Evolutionary conservation across 768 basidiomycete species (phyloP), one percentile per base, ranked within the genome.

Genomic region (Coprinopsis marcescibilis): DNA sequence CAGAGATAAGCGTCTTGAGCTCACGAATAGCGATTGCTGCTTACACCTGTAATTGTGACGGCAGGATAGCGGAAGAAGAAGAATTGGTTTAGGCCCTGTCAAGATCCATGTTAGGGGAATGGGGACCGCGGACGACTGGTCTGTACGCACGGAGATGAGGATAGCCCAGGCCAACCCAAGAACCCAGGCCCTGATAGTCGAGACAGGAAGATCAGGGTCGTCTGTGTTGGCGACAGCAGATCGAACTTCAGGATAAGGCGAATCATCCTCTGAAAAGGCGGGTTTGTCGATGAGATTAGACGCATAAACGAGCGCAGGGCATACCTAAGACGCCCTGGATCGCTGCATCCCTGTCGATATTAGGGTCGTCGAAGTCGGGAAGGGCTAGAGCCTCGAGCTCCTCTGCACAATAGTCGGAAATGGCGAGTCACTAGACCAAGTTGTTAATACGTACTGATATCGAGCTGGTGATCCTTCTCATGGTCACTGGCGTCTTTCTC

Each of bases 51-150:
- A 50, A 90, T 72, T 3, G 67, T 71, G 29, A 89, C 81, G 5
- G 77, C 72, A 3, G 87, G 86, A 57, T 78, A 84, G 13, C 83
- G 81, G 65, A 87, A 85, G 71, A 77, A 83, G 65, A 86, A 83
- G 50, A 35, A 30, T 7, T 34, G 21, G 24, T 35, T 15, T 15
- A 29, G 13, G 3, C 47, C 47, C 47, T 49, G 24, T 19, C 15
- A 33, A 50, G 26, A 43, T 4, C 10, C 36, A 27, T 46, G 23
- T 36, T 8, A 36, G 35, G 13, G 35, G n/a, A 32, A 17, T 17
- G 35, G 35, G 13, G 26, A 32, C 24, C 46, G 27, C 17, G 36
- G 20, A 29, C 21, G 19, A 20, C 30, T 27, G 10, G 33, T 13
- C 10, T 13, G 10, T 6, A 52, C 13, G 45, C 26, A 57, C 63